Evolutionary conservation across 2,329 filamentous ascomycete species (phyloP).

Genomic region (Zasmidium cellare): DNA sequence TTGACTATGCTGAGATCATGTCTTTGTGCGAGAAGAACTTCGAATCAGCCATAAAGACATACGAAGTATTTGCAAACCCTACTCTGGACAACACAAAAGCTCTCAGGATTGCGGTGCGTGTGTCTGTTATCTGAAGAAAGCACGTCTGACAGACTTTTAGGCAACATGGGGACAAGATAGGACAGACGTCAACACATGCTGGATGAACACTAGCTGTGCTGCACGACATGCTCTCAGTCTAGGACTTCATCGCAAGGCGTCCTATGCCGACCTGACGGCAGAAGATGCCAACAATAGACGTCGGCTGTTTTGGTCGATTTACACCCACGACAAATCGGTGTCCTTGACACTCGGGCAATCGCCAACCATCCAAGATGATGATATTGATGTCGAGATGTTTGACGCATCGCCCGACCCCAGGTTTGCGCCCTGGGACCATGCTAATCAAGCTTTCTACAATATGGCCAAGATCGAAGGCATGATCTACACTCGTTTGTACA

Average conservation of each 20-base stretch:
- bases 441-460: not conserved
- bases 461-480: conserved; percentile 6
- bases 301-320: conserved; percentile 13
- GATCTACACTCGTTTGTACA: conserved; percentile 15
- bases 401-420: not conserved
- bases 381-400: conserved; percentile 14
- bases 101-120: conserved; percentile 6
- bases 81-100: conserved; percentile 11
- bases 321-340: conserved; percentile 8
- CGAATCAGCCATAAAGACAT: conserved; percentile 7
- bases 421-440: conserved; percentile 9
- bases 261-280: not conserved
- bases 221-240: conserved; percentile 11
- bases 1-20: conserved; percentile 4
- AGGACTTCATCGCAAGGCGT: conserved; percentile 9
- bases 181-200: conserved; percentile 9
- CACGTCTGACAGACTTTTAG: not conserved
- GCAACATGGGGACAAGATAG: not conserved
- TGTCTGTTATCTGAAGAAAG: not conserved
- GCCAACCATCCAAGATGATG: conserved; percentile 10
- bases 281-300: conserved; percentile 1
- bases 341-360: conserved; percentile 12
- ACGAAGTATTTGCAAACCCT: conserved; percentile 11
- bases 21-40: conserved; percentile 10
- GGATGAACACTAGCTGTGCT: conserved; percentile 8